Base-by-base conservation (phyloP, 441 rosid species). In the Pelargonium cotyledonis region DNA sequence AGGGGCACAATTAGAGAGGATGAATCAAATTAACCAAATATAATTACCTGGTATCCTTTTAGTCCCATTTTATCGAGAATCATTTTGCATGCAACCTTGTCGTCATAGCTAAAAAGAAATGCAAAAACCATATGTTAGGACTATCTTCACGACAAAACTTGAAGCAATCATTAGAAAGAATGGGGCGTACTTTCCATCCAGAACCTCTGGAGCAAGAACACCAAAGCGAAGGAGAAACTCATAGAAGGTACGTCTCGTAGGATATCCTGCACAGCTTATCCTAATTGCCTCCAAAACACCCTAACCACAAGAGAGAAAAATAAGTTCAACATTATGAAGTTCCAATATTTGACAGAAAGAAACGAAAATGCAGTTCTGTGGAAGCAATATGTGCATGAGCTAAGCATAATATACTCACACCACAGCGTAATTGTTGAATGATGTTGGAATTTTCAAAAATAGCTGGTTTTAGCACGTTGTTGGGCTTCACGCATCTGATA, bases 251-350 rank as follows among this genome's bases (percentile, higher is more conserved):
- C 99, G 85, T 73, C 96, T 86, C 43, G 99, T 95, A 49, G 99
- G 99, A 84, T 95, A 95, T 79, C 99, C 99, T 75, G 99, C 98
- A 85, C 99, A 95, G 76, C 99, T 95, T 77, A 95, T 95, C 79
- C 99, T 88, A 74, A 95, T 95, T 79, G 99, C 99, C 83, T 95
- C 99, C 71, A 95, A 93, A 71, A 95, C 99, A 84, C 99, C 99
- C 99, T 95, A 61, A 58, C 63, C 40, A 70, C 62, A 40, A 0
- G 16, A 66, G 71, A 71, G 43, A 21, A 40, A 40, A 49, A 60
- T 9, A 43, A 58, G 14, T 49, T 44, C 46, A 68, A 21, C 55
- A 60, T 66, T n/a, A 16, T 61, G 67, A 15, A 26, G 61, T 46
- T 66, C 61, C 40, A 41, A 65, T 14, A 64, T 26, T 29, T 40